phyloP scores from a whole-genome alignment of 2,329 filamentous ascomycete species.

The Emergomyces orientalis region DNA sequence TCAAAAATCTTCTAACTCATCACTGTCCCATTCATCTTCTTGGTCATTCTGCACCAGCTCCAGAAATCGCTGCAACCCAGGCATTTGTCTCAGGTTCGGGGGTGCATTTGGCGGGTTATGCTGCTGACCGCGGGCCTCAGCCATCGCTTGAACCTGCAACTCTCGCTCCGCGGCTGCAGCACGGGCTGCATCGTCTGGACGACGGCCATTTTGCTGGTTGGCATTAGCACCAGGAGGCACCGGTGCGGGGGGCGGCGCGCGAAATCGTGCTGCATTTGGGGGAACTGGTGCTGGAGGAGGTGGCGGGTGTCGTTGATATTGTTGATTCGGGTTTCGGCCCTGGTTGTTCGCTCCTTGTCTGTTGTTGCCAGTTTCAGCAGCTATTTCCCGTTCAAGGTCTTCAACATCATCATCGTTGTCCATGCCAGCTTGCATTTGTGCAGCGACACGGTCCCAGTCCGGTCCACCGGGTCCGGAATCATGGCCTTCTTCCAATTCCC shows the following conservation, averaged over 20 bases:
- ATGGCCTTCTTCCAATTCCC: conserved; percentile 82
- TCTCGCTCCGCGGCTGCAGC: conserved; percentile 6
- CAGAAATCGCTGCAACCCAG: conserved; percentile 44
- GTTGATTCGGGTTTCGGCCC: conserved; percentile 23
- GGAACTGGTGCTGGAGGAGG: conserved; percentile 36
- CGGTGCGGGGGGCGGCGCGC: conserved; percentile 32
- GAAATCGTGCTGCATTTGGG: conserved; percentile 25
- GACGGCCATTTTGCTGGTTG: conserved; percentile 12
- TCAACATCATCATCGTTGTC: conserved; percentile 11
- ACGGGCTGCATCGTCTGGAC: conserved; percentile 12
- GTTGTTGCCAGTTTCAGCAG: conserved; percentile 22
- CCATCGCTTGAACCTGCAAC: conserved; percentile 2
- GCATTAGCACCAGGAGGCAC: conserved; percentile 21
- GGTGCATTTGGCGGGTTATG: conserved; percentile 12
- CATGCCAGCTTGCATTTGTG: conserved; percentile 17
- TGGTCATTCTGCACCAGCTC: conserved; percentile 44
- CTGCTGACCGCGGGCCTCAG: conserved; percentile 2
- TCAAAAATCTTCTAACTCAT: conserved; percentile 42
- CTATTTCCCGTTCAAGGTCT: conserved; percentile 13
- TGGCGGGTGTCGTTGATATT: conserved; percentile 20
- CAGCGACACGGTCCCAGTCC: conserved; percentile 5
- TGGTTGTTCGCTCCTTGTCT: conserved; percentile 10
- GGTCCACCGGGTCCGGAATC: conserved; percentile 33
- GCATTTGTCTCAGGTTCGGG: conserved; percentile 3
- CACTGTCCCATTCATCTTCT: conserved; percentile 52